Conservation (phyloP, 257 asterid species). For the Leonotis leonurus region DNA sequence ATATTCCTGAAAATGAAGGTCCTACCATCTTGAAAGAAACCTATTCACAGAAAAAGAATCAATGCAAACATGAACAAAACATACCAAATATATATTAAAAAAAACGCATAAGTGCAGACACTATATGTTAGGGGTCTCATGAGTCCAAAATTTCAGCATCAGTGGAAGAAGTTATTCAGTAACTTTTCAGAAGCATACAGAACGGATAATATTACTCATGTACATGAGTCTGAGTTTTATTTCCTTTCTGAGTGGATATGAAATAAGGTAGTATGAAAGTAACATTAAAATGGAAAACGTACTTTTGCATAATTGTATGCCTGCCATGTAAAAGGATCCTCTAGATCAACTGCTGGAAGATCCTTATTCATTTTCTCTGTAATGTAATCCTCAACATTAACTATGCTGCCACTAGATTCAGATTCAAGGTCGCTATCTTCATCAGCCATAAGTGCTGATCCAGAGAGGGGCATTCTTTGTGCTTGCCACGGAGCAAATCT, state of each 20-base stretch:
- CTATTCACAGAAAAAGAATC: constrained; percentile 39
- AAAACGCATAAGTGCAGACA: background rate
- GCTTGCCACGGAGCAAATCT: constrained; percentile 85
- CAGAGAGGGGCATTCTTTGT: constrained; percentile 42
- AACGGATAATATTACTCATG: background rate
- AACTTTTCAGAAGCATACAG: background rate
- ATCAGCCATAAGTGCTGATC: constrained; percentile 36
- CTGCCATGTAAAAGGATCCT: constrained; percentile 95
- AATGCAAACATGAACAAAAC: constrained; percentile 14
- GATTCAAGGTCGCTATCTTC: constrained; percentile 84
- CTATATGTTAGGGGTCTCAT: constrained; percentile 1
- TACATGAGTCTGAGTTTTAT: background rate
- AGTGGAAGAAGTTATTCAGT: background rate
- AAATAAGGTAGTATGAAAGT: constrained; percentile 1
- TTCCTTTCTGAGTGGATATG: constrained; percentile 2
- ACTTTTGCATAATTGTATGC: constrained; percentile 91
- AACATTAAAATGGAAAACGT: constrained; percentile 23
- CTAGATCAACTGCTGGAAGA: constrained; percentile 87
- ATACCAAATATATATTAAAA: background rate
- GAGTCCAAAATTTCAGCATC: constrained; percentile 7
- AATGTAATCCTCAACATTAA: constrained; percentile 74
- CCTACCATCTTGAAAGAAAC: constrained; percentile 91
- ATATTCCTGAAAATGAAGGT: constrained; percentile 79
- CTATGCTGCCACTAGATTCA: constrained; percentile 51
- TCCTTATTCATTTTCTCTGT: constrained; percentile 79